phyloP scores from a whole-genome alignment of 1,284 basidiomycete species.

The Gastroboletus turbinatus region DNA sequence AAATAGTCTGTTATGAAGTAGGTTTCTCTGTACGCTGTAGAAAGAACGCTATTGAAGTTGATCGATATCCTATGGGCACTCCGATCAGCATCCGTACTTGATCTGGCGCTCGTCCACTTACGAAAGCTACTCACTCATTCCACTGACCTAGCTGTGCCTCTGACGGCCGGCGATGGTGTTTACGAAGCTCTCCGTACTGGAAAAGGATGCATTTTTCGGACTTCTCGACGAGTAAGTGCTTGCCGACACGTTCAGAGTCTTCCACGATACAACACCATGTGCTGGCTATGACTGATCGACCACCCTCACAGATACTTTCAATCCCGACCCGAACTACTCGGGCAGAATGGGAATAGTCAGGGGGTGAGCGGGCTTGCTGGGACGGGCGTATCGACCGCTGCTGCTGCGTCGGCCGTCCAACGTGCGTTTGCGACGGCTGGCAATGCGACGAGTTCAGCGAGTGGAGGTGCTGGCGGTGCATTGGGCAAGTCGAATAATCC shows the following conservation, averaged over 20 bases:
- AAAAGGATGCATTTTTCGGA: conserved; percentile 78
- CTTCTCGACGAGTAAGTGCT: conserved; percentile 69
- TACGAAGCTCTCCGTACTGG: conserved; percentile 56
- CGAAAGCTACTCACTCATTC: not conserved
- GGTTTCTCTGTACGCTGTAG: conserved; percentile 32
- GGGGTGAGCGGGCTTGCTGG: conserved; percentile 17
- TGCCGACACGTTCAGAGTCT: not conserved
- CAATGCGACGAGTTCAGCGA: not conserved
- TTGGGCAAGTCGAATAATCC: conserved; percentile 31
- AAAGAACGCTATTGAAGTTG: conserved; percentile 10
- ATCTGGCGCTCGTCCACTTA: not conserved
- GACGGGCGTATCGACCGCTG: conserved; percentile 21
- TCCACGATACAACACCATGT: not conserved
- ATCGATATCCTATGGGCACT: not conserved
- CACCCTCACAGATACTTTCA: conserved; percentile 65
- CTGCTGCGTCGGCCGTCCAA: conserved; percentile 48
- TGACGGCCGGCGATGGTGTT: conserved; percentile 56
- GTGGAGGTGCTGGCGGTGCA: conserved; percentile 27
- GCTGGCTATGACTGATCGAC: not conserved
- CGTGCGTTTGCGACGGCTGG: conserved; percentile 43
- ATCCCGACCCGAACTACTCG: conserved; percentile 66
- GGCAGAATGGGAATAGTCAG: conserved; percentile 8
- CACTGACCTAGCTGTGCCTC: not conserved
- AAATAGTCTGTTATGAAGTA: conserved; percentile 28
- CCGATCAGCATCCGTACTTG: not conserved